Evolutionary conservation across 768 basidiomycete genomes (phyloP), one percentile per base, ranked within the genome.

Genomic region (Russula vinacea): DNA sequence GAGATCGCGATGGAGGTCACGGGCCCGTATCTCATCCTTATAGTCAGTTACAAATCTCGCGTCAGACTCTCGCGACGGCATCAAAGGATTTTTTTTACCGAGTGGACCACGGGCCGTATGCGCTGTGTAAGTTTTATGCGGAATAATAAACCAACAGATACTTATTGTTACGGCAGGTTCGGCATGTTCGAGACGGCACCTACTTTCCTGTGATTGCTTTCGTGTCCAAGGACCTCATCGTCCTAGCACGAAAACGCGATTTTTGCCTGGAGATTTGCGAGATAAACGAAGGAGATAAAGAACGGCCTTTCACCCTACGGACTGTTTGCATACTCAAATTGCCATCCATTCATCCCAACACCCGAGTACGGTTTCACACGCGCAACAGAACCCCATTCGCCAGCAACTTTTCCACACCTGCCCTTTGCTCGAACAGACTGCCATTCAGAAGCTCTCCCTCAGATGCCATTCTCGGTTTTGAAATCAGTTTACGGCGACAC

Each of bases 261-360:
- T 65, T 65, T 45, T 33, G 59, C 26, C 47, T 65, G 32, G 64
- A 65, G 14, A n/a, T 65, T 24, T 65, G 64, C 64, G 26, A 52
- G 49, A 61, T 65, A n/a, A 11, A 26, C 26, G 13, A 42, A 33
- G 58, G 37, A 14, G 58, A 51, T 5, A 7, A 56, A 6, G 24
- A 11, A 13, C 5, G 33, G 1, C n/a, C 33, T 5, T 29, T 40
- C n/a, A 60, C 40, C 19, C 54, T 65, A 24, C 59, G 40, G 29
- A 65, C 64, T 19, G 14, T 44, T 42, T 65, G 64, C 40, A 26
- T 65, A 11, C 64, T 65, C 19, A 60, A 51, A 42, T 32, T 65
- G 1, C 59, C 59, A 11, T 17, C 59, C 3, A 4, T 61, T 33
- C 59, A 65, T 45, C 40, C 64, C 11, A 29, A 39, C 22, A 50